phyloP scores from a whole-genome alignment of 352 stramenopile species.

The Phytophthora tentaculata region DNA sequence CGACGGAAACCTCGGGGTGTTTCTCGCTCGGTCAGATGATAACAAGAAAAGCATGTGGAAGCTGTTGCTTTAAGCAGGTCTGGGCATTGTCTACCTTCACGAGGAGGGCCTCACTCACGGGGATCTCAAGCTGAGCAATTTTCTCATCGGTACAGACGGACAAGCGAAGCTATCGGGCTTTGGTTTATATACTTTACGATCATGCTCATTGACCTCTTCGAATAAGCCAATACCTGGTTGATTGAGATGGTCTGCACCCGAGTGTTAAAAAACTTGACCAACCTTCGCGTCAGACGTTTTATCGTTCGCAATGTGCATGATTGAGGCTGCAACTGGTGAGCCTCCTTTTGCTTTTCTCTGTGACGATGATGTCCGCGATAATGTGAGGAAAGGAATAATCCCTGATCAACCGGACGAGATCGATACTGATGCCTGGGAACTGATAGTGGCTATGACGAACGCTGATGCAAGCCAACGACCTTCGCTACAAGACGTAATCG shows the following conservation, averaged over 20 bases:
- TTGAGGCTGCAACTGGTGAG: constrained; percentile 3
- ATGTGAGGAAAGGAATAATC: constrained; percentile 12
- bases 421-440: constrained; percentile 5
- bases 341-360: constrained; percentile 4
- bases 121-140: neutral
- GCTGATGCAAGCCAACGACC: constrained; percentile 2
- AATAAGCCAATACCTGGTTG: neutral
- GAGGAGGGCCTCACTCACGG: neutral
- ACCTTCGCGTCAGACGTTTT: constrained; percentile 8
- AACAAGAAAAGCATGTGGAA: constrained; percentile 23
- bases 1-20: constrained; percentile 23
- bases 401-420: neutral
- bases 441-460: constrained; percentile 5
- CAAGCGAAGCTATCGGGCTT: constrained; percentile 1
- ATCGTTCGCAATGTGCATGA: constrained; percentile 5
- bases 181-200: neutral
- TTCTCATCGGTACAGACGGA: neutral
- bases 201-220: neutral
- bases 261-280: constrained; percentile 1
- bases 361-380: constrained; percentile 11
- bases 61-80: constrained; percentile 31
- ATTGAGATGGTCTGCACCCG: constrained; percentile 8
- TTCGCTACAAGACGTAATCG: constrained; percentile 2
- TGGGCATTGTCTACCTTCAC: constrained; percentile 36
- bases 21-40: neutral